phyloP scores from a whole-genome alignment of 169 alveolate genomes.

The Hammondia hammondi region DNA sequence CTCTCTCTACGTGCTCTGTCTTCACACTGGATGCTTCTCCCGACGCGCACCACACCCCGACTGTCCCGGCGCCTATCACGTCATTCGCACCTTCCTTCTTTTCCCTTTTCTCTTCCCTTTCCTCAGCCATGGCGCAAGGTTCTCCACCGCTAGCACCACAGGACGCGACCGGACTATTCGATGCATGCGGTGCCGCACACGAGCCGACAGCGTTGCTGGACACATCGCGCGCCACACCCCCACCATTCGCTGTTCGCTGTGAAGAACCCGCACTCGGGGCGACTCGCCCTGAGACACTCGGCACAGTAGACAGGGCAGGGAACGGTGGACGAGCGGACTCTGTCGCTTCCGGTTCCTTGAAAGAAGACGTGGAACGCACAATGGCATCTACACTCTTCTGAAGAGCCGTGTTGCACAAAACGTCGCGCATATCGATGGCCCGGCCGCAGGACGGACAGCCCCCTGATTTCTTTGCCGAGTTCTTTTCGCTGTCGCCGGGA shows the following conservation, averaged over 20 bases:
- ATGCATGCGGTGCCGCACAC: background rate
- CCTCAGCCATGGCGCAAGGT: background rate
- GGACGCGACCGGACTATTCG: background rate
- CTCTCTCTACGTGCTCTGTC: background rate
- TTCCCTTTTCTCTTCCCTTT: background rate
- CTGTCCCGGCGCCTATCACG: background rate
- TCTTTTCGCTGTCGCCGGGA: background rate
- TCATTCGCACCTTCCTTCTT: background rate
- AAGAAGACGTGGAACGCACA: constrained; percentile 21
- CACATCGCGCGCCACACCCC: background rate
- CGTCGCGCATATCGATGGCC: constrained; percentile 32
- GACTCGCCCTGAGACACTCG: background rate
- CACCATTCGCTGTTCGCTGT: background rate
- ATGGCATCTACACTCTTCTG: constrained; percentile 61
- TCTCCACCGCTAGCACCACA: background rate
- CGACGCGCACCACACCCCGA: background rate
- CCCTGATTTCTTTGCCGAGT: background rate
- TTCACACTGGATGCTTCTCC: background rate
- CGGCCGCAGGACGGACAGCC: constrained; percentile 59
- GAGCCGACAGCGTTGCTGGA: background rate
- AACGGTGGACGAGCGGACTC: background rate
- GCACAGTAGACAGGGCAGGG: background rate
- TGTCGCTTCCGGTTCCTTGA: background rate
- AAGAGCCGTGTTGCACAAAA: constrained; percentile 52
- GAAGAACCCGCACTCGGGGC: background rate